phyloP scores from a whole-genome alignment of 2,329 filamentous ascomycete genomes.

The Penicillium sp. region DNA sequence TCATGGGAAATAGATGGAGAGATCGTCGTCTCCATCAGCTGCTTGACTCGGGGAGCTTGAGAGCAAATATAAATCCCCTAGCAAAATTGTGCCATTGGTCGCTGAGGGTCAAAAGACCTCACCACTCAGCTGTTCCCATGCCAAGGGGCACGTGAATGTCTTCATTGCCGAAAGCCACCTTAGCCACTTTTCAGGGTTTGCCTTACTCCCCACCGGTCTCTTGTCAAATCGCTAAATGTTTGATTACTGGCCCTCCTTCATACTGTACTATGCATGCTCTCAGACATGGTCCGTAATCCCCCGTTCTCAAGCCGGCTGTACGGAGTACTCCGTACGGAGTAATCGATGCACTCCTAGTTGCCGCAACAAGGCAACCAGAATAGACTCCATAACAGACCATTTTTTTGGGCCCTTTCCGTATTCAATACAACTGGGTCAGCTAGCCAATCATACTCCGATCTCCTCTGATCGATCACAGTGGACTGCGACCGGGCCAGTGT shows the following conservation, averaged over 20 bases:
- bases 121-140: neutral
- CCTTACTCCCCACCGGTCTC: neutral
- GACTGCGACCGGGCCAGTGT: constrained; percentile 15
- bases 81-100: neutral
- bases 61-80: neutral
- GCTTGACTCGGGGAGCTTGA: neutral
- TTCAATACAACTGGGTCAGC: constrained; percentile 12
- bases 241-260: neutral
- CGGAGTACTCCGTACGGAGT: too few species aligned
- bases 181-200: constrained; percentile 3
- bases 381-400: neutral
- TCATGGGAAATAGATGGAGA: neutral
- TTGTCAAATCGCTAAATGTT: neutral
- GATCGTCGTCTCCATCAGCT: neutral
- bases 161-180: constrained; percentile 5
- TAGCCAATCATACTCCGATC: constrained; percentile 14
- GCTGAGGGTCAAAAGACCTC: neutral
- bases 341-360: constrained; percentile 4
- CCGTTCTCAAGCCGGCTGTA: neutral
- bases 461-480: constrained; percentile 14
- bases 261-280: neutral
- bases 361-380: constrained; percentile 8
- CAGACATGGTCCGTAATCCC: neutral
- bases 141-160: constrained; percentile 6
- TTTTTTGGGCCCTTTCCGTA: constrained; percentile 1